Conservation (phyloP, 1,284 basidiomycete genomes). For the Agroathelia rolfsii region DNA sequence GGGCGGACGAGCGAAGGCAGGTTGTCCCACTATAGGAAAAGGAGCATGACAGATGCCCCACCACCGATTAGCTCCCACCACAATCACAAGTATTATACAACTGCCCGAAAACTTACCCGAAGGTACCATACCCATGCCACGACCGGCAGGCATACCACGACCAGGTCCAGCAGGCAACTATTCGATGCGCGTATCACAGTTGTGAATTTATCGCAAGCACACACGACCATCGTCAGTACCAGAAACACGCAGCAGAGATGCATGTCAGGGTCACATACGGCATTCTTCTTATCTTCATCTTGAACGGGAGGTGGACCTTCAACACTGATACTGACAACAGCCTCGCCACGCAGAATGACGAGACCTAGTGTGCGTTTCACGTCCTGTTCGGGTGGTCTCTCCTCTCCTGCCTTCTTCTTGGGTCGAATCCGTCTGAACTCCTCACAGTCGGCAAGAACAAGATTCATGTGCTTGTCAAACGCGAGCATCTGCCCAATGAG, state of each 20-base stretch:
- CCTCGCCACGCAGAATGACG: conserved; percentile 94
- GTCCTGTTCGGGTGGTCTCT: conserved; percentile 80
- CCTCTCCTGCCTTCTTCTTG: conserved; percentile 77
- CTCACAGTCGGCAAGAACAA: conserved; percentile 95
- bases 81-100: no score
- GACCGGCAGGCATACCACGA: conserved; percentile 89
- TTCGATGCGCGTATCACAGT: no score
- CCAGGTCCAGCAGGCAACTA: conserved; percentile 88
- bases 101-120: no score
- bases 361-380: conserved; percentile 94
- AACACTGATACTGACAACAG: conserved; percentile 89
- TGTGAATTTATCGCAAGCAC: no score
- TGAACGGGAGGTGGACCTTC: conserved; percentile 92
- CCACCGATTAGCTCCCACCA: no score
- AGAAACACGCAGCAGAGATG: no score
- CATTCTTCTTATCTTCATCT: conserved; percentile 83
- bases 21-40: conserved; percentile 43
- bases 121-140: conserved; percentile 95
- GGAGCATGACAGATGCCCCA: conserved; percentile 7
- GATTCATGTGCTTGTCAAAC: conserved; percentile 99
- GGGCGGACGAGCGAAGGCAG: conserved; percentile 70
- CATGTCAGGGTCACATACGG: conserved; percentile 27
- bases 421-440: conserved; percentile 86
- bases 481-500: conserved; percentile 98
- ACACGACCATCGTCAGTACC: no score